Percentiles rank a stretch among this genome's conserved stretches.
phyloP scores from a whole-genome alignment of 73 alveolate species.

The Durusdinium trenchii region DNA sequence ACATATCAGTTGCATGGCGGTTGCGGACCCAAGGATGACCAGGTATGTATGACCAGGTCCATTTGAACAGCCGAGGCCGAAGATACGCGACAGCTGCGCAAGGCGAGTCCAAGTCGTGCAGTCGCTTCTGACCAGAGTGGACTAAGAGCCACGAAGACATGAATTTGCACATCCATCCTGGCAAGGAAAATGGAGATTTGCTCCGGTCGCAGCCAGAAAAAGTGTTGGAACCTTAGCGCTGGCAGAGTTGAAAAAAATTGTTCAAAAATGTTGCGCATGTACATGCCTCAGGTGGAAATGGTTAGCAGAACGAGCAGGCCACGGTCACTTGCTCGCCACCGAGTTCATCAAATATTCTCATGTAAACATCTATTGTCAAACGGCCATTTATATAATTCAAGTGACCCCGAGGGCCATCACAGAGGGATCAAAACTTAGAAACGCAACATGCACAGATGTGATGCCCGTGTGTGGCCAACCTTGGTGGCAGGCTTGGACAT shows the following conservation, averaged over 20 bases:
- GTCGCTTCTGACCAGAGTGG: too few species aligned
- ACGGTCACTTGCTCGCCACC: not conserved
- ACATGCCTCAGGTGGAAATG: constrained; percentile 71
- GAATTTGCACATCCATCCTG: too few species aligned
- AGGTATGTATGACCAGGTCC: too few species aligned
- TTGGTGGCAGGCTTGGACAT: constrained; percentile 26
- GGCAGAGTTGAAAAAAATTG: not conserved
- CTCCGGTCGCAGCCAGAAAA: constrained; percentile 90
- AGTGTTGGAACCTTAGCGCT: constrained; percentile 22
- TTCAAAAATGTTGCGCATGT: not conserved
- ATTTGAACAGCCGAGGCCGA: constrained; percentile 50
- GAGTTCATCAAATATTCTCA: not conserved
- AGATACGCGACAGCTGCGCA: constrained; percentile 74
- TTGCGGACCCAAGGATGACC: too few species aligned
- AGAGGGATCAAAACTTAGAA: too few species aligned
- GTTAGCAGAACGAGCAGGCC: constrained; percentile 93
- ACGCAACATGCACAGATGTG: not conserved
- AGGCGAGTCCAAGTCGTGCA: not conserved
- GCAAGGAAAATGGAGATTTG: constrained; percentile 78
- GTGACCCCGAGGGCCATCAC: too few species aligned
- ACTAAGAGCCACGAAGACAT: too few species aligned
- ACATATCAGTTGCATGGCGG: too few species aligned
- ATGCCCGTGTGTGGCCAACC: not conserved
- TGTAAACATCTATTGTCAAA: too few species aligned
- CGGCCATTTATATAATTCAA: too few species aligned